Conservation (phyloP, 2,329 filamentous ascomycete species). For the Westerdykella aurantiaca region DNA sequence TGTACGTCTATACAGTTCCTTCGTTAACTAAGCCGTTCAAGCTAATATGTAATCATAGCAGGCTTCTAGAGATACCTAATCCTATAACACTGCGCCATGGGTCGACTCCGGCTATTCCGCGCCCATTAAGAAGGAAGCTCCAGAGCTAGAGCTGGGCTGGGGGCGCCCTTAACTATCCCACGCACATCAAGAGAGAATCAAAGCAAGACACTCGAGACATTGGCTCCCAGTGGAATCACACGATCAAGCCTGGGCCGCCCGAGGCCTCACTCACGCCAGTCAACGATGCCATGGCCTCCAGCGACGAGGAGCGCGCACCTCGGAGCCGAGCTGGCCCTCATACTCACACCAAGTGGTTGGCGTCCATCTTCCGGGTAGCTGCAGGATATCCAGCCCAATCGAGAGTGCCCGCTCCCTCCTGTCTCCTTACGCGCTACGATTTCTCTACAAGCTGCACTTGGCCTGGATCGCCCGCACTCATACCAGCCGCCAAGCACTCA, state of each 20-base stretch:
- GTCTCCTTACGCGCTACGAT: conserved; percentile 58
- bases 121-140: conserved; percentile 3
- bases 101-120: too few species aligned
- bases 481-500: conserved; percentile 21
- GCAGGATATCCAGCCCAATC: conserved; percentile 65
- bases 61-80: too few species aligned
- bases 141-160: conserved; percentile 25
- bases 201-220: conserved; percentile 65
- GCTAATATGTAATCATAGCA: too few species aligned
- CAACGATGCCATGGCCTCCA: conserved; percentile 87
- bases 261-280: too few species aligned
- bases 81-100: too few species aligned
- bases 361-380: conserved; percentile 56
- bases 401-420: conserved; percentile 68
- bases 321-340: conserved; percentile 13
- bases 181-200: conserved; percentile 53
- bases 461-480: conserved; percentile 52
- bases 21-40: too few species aligned
- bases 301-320: conserved; percentile 69
- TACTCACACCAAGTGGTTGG: conserved; percentile 17
- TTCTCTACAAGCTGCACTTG: conserved; percentile 76
- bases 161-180: conserved; percentile 23
- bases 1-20: too few species aligned
- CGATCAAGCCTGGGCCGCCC: too few species aligned
- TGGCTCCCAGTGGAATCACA: too few species aligned